Conservation (phyloP, 768 basidiomycete species). For the Suillus variegatus region DNA sequence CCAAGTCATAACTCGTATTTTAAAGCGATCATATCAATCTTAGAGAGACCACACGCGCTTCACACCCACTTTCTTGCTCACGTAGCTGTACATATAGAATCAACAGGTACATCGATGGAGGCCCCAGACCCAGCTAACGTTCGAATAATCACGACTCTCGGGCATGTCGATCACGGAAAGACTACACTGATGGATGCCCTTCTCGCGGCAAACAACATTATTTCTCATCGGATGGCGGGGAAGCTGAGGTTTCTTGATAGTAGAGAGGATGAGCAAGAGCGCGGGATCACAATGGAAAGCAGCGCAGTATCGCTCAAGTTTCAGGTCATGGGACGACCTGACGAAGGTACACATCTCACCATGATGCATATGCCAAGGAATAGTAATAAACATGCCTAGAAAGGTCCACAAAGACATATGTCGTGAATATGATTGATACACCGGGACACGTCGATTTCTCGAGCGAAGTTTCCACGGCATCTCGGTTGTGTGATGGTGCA, state of each 20-base stretch:
- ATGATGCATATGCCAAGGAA: constrained; percentile 13
- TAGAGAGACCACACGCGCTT: background rate
- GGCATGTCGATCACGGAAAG: constrained; percentile 96
- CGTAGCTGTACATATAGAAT: background rate
- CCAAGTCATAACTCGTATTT: background rate
- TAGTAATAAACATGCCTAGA: constrained; percentile 46
- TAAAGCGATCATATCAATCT: background rate
- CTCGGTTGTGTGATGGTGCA: constrained; percentile 92
- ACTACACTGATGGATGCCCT: constrained; percentile 94
- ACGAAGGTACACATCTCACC: constrained; percentile 55
- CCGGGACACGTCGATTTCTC: constrained; percentile 99
- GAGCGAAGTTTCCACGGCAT: constrained; percentile 94
- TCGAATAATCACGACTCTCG: constrained; percentile 82
- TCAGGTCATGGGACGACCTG: constrained; percentile 64
- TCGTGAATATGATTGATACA: constrained; percentile 96
- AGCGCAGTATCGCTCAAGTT: constrained; percentile 92
- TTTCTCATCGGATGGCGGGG: constrained; percentile 91
- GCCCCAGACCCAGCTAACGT: constrained; percentile 45
- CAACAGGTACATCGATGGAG: constrained; percentile 11
- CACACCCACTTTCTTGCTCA: background rate
- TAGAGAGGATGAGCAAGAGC: constrained; percentile 94
- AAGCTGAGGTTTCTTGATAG: constrained; percentile 96
- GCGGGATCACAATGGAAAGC: constrained; percentile 99
- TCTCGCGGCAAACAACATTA: constrained; percentile 96
- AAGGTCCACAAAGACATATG: constrained; percentile 65